A percentile compares a stretch with the other conserved stretches of the same genome.
phyloP scores from a whole-genome alignment of 2,329 filamentous ascomycete species.

The Colletotrichum tropicale region DNA sequence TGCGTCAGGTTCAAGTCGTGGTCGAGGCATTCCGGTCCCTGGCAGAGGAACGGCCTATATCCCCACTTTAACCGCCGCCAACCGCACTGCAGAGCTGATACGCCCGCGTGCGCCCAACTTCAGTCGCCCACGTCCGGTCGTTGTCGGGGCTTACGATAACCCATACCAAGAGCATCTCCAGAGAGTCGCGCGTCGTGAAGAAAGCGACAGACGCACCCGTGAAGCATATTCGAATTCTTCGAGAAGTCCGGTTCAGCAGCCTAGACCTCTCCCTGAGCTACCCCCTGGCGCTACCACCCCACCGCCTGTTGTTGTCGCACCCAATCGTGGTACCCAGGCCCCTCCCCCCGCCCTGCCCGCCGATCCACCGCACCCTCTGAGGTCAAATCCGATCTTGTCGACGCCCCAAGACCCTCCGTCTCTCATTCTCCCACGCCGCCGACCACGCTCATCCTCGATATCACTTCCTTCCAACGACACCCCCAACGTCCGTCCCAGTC shows the following conservation, averaged over 20 bases:
- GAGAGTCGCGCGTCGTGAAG: slow-evolving; percentile 9
- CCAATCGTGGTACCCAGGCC: neutral
- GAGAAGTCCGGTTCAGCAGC: neutral
- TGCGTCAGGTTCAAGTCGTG: neutral
- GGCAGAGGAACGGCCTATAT: slow-evolving; percentile 4
- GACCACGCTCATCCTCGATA: slow-evolving; percentile 9
- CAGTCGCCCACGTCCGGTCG: slow-evolving; percentile 4
- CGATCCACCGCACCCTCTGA: slow-evolving; percentile 16
- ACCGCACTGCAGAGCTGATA: neutral
- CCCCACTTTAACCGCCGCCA: slow-evolving; percentile 10
- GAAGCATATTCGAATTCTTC: neutral
- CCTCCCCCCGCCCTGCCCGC: slow-evolving; percentile 6
- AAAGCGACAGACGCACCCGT: neutral
- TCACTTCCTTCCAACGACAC: neutral
- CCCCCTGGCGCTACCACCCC: neutral
- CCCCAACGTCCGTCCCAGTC: neutral
- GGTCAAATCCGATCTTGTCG: slow-evolving; percentile 17
- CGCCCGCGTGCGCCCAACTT: neutral
- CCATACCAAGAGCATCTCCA: slow-evolving; percentile 6
- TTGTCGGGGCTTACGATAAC: slow-evolving; percentile 20
- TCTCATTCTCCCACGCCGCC: neutral
- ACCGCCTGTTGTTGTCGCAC: neutral
- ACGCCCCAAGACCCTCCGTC: slow-evolving; percentile 7
- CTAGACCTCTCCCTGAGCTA: slow-evolving; percentile 13
- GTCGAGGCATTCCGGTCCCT: slow-evolving; percentile 10